Base-by-base conservation (phyloP, 202 grass and related monocot species). In the Setaria viridis region DNA sequence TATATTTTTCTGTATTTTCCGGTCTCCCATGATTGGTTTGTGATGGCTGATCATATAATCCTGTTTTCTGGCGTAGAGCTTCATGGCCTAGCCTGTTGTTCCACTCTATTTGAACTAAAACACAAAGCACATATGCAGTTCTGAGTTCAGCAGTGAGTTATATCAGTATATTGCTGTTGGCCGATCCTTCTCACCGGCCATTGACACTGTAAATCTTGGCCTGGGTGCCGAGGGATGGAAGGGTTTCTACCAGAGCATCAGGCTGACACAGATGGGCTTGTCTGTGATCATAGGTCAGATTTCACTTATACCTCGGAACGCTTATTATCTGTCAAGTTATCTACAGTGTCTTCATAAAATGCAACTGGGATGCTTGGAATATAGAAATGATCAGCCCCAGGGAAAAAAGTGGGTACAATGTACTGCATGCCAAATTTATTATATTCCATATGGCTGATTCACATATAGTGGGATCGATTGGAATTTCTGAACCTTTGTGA, bases 241-340 rank as follows among this genome's bases (percentile, higher is more conserved):
- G 2, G 95, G 95, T 50, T 93, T 95, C 78, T 95, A 98, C 21
- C 87, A 98, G 76, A 97, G 89, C 65, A 84, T 95, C 29, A 78
- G 91, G 20, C 93, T 85, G 1, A 95, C 95, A 6, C 95, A 98
- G 29, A 85, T 86, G 62, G 91, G 93, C 4, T 48, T 98, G 56
- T 98, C 91, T 48, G 72, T 95, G 2, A 85, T 93, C 77, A 32
- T 93, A 45, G 89, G 93, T 98, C 55, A 42, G 82, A 62, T 69
- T 39, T 39, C 62, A 9, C 15, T 58, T 69, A 1, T 51, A 54
- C 49, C 39, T 73, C 45, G 45, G 30, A 56, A 56, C 15, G 3
- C 79, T 50, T 37, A 16, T 71, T 60, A 37, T 80, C 20, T 67
- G 2, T 62, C 4, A 10, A 19, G 29, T 34, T 37, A 76, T 58